Evolutionary conservation across 352 stramenopile genomes (phyloP).

Genomic region (Pythium monospermum): DNA sequence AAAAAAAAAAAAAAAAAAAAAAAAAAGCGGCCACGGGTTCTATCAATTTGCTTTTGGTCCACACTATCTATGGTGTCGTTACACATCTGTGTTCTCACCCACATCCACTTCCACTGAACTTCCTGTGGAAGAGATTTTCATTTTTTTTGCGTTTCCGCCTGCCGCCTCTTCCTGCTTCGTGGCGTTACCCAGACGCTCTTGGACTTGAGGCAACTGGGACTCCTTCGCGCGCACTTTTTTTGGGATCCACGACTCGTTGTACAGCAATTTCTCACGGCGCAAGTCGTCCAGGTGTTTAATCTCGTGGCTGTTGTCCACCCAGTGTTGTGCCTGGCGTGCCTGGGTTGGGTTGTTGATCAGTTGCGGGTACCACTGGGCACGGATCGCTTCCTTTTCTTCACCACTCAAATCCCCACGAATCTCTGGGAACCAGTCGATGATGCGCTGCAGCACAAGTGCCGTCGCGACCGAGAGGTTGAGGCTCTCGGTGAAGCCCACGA

Average conservation of each 20-base stretch:
- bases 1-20: too few relatives aligned
- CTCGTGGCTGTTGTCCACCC: conserved; percentile 32
- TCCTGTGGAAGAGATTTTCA: too few relatives aligned
- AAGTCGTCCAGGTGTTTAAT: conserved; percentile 53
- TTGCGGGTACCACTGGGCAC: conserved; percentile 53
- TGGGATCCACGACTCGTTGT: conserved; percentile 52
- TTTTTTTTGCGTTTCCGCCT: background rate
- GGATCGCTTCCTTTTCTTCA: conserved; percentile 42
- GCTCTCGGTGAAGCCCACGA: conserved; percentile 92
- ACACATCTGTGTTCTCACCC: too few relatives aligned
- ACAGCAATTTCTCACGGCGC: conserved; percentile 43
- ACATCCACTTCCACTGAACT: too few relatives aligned
- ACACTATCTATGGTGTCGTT: too few relatives aligned
- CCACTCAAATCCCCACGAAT: conserved; percentile 52
- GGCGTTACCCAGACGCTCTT: conserved; percentile 41
- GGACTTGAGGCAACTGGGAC: conserved; percentile 55
- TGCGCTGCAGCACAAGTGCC: conserved; percentile 87
- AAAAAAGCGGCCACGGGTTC: too few relatives aligned
- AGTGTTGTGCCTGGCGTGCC: conserved; percentile 42
- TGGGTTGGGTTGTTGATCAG: conserved; percentile 68
- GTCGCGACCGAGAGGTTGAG: conserved; percentile 92
- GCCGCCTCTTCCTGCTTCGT: background rate
- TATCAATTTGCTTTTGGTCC: background rate
- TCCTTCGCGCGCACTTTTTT: conserved; percentile 61
- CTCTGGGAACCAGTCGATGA: conserved; percentile 74